Conservation (phyloP, 2,329 filamentous ascomycete genomes). For the Apiospora rasikravindrae region DNA sequence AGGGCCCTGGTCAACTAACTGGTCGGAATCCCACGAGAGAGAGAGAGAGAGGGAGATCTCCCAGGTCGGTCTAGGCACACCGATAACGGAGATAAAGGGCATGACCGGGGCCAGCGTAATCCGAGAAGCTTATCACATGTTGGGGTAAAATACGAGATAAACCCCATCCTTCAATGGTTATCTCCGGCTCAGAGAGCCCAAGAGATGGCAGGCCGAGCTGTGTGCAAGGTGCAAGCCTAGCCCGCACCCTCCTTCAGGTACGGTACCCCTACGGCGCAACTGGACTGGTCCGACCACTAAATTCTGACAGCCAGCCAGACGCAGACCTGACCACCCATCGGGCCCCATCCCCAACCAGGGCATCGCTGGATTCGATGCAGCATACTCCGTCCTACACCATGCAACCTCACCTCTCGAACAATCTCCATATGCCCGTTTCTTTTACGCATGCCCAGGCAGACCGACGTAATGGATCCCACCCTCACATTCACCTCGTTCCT, state of each 20-base stretch:
- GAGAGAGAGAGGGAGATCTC: neutral
- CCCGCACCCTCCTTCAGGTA: neutral
- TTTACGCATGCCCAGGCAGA: neutral
- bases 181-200: neutral
- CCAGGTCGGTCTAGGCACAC: neutral
- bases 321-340: neutral
- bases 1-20: neutral
- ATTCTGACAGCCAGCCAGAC: neutral
- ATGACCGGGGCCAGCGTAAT: neutral
- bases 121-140: slow-evolving; percentile 21
- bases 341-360: neutral
- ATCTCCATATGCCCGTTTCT: neutral
- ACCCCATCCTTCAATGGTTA: slow-evolving; percentile 10
- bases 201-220: neutral
- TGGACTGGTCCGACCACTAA: neutral
- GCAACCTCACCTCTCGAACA: neutral
- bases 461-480: neutral
- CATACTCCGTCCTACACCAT: neutral
- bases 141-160: slow-evolving; percentile 16
- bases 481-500: neutral
- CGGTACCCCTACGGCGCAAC: neutral
- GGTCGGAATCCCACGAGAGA: neutral
- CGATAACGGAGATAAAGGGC: slow-evolving; percentile 25
- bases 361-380: neutral
- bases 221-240: neutral